These are phyloP conservation scores for Colletotrichum endophyticum DNA, from an alignment of 2,329 filamentous ascomycete species.

Conservation along the genomic window DNA sequence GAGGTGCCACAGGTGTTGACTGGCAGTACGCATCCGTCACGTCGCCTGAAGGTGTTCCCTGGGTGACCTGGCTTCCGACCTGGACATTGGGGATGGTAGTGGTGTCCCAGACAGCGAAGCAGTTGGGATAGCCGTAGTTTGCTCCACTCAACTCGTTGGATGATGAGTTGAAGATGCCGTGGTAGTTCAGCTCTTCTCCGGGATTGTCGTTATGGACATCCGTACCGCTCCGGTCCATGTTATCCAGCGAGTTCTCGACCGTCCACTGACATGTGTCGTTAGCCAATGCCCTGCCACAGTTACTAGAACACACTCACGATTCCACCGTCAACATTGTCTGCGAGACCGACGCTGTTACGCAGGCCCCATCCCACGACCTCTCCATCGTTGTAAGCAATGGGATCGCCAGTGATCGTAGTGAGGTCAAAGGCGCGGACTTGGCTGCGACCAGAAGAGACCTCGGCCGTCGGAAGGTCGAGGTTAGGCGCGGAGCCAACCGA, in stretches of 20 bases:
- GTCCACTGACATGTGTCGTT: conserved; percentile 38
- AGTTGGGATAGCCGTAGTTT: conserved; percentile 35
- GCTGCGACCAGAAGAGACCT: conserved; percentile 61
- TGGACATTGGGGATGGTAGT: conserved; percentile 42
- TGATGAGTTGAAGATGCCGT: conserved; percentile 57
- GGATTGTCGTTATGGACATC: conserved; percentile 74
- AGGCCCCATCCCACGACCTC: conserved; percentile 69
- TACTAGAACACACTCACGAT: conserved; percentile 31
- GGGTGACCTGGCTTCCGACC: conserved; percentile 56
- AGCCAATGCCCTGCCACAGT: not conserved
- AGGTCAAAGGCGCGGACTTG: conserved; percentile 68
- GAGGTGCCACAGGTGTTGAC: conserved; percentile 49
- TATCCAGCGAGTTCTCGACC: conserved; percentile 75
- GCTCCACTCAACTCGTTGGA: conserved; percentile 37
- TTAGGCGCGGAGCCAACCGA: conserved; percentile 70
- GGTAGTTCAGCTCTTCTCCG: conserved; percentile 76
- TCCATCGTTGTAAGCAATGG: conserved; percentile 55
- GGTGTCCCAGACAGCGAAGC: conserved; percentile 66
- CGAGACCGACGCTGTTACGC: conserved; percentile 74
- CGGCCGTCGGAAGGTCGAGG: conserved; percentile 59
- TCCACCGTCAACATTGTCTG: conserved; percentile 61
- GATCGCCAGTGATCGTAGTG: conserved; percentile 27
- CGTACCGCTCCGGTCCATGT: conserved; percentile 60
- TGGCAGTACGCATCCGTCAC: conserved; percentile 33
- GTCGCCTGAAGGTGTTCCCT: conserved; percentile 31